Conservation (phyloP, 768 basidiomycete genomes). For the Podaxis sp. region DNA sequence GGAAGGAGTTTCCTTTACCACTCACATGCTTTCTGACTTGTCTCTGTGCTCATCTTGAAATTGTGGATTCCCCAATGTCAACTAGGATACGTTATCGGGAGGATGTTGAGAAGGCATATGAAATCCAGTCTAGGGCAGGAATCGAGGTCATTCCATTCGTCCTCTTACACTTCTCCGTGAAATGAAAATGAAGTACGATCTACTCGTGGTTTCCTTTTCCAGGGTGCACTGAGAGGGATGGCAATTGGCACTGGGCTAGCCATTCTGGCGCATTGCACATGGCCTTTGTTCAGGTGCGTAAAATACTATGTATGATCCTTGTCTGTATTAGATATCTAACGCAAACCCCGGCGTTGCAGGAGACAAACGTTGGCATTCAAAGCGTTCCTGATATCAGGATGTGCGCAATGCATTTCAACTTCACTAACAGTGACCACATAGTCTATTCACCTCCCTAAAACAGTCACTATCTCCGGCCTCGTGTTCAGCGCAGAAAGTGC, state of each 20-base stretch:
- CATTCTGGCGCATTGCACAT: constrained; percentile 62
- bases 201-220: constrained; percentile 5
- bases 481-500: constrained; percentile 76
- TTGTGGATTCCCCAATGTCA: constrained; percentile 19
- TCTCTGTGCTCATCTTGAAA: neutral
- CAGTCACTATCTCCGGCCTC: constrained; percentile 63
- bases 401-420: constrained; percentile 37
- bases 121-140: constrained; percentile 55
- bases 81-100: constrained; percentile 42
- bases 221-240: constrained; percentile 54
- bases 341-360: constrained; percentile 29
- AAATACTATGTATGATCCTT: constrained; percentile 1
- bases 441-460: neutral
- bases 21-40: neutral
- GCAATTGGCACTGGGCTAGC: constrained; percentile 56
- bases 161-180: neutral
- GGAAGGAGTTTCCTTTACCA: neutral
- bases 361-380: constrained; percentile 82
- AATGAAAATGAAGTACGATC: neutral
- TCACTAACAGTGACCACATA: constrained; percentile 11
- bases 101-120: constrained; percentile 55
- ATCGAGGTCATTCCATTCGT: constrained; percentile 39
- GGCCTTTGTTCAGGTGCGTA: constrained; percentile 63
- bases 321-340: neutral
- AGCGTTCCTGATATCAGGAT: constrained; percentile 67